phyloP scores from a whole-genome alignment of 1,284 basidiomycete species.

The Mycena citricolor region DNA sequence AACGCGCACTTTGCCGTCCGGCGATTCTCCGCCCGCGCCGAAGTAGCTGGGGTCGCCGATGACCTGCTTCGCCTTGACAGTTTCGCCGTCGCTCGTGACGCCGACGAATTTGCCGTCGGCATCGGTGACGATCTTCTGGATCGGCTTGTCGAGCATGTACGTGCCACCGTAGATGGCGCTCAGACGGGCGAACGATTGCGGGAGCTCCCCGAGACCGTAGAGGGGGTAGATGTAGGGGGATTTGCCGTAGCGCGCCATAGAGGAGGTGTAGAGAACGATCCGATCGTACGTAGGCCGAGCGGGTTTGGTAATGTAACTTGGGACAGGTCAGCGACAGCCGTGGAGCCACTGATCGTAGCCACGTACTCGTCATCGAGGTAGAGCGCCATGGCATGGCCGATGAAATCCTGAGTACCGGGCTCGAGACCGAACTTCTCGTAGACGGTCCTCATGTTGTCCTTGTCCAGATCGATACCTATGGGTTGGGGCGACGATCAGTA shows the following conservation, averaged over 20 bases:
- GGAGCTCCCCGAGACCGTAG: slow-evolving; percentile 98
- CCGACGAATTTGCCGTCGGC: slow-evolving; percentile 89
- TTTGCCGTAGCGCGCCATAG: slow-evolving; percentile 99
- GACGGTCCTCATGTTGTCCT: slow-evolving; percentile 86
- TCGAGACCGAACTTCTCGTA: slow-evolving; percentile 98
- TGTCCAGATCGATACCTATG: slow-evolving; percentile 83
- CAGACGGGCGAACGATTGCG: slow-evolving; percentile 97
- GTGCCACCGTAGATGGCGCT: slow-evolving; percentile 99
- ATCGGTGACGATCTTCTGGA: slow-evolving; percentile 90
- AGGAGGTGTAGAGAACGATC: slow-evolving; percentile 96
- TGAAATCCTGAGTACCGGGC: slow-evolving; percentile 97
- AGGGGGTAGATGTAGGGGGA: slow-evolving; percentile 99
- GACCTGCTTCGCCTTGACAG: slow-evolving; percentile 95
- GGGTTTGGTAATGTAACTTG: slow-evolving; percentile 89
- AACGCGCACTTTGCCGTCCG: slow-evolving; percentile 81
- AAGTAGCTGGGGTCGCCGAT: slow-evolving; percentile 99
- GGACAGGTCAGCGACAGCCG: slow-evolving; percentile 1
- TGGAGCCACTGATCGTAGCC: background rate
- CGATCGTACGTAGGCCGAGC: slow-evolving; percentile 92
- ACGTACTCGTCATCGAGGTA: slow-evolving; percentile 96
- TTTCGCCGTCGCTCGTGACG: slow-evolving; percentile 88
- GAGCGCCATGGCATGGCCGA: slow-evolving; percentile 99
- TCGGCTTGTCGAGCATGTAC: slow-evolving; percentile 98
- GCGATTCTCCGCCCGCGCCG: slow-evolving; percentile 61
- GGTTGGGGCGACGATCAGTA: slow-evolving; percentile 10